phyloP scores from a whole-genome alignment of 345 rosid species.

The Toxicodendron radicans region DNA sequence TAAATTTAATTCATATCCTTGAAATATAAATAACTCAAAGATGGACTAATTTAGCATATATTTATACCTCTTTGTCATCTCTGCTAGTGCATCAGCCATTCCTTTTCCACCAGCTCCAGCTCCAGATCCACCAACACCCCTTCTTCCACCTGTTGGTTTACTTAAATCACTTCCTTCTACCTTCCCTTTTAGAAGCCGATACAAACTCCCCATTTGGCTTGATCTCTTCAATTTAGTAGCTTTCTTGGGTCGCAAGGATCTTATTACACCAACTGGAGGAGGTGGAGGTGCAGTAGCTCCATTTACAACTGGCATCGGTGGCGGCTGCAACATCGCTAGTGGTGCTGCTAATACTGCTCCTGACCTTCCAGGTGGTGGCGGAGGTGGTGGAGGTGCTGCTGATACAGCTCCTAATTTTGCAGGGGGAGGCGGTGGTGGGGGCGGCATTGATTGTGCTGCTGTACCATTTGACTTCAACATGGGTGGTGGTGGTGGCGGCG shows the following conservation, averaged over 20 bases:
- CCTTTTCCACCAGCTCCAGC: constrained; percentile 59
- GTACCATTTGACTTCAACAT: constrained; percentile 16
- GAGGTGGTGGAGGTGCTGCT: not conserved
- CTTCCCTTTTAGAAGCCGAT: constrained; percentile 72
- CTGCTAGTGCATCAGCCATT: constrained; percentile 97
- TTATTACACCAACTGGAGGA: constrained; percentile 61
- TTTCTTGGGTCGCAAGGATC: constrained; percentile 68
- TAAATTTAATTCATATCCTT: not conserved
- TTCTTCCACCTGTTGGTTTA: constrained; percentile 40
- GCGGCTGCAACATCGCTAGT: too few relatives aligned
- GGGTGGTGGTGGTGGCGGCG: constrained; percentile 27
- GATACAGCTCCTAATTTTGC: not conserved
- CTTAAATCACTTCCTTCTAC: constrained; percentile 61
- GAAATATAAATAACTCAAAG: not conserved
- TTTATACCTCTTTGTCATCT: constrained; percentile 75
- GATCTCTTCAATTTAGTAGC: constrained; percentile 85
- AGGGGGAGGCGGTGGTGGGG: constrained; percentile 32
- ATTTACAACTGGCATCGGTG: constrained; percentile 25
- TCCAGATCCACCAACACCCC: constrained; percentile 19
- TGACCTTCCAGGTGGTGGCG: too few relatives aligned
- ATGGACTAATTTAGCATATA: not conserved
- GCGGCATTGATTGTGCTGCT: constrained; percentile 18
- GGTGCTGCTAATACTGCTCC: too few relatives aligned
- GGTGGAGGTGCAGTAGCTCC: constrained; percentile 55
- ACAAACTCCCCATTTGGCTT: constrained; percentile 65